Evolutionary conservation across 352 stramenopile species (phyloP).

Genomic region (Pythium coloratum): DNA sequence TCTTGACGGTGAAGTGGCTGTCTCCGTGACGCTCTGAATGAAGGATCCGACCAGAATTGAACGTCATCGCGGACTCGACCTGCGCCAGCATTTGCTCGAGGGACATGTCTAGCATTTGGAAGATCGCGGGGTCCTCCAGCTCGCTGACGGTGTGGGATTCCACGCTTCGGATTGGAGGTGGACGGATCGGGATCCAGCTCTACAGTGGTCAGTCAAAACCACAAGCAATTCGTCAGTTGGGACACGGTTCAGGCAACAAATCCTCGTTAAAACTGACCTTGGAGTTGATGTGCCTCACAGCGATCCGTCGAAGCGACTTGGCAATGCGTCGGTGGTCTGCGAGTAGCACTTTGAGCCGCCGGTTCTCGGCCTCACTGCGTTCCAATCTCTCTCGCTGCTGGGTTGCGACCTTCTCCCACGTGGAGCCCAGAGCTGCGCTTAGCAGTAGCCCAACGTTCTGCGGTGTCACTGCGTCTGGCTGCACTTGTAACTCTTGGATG

Average conservation of each 20-base stretch:
- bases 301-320: not conserved
- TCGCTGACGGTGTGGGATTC: not conserved
- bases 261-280: not conserved
- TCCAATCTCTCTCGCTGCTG: not conserved
- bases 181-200: not conserved
- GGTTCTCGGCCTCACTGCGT: not conserved
- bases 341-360: not conserved
- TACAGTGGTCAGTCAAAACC: not conserved
- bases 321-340: not conserved
- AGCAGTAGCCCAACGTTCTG: not conserved
- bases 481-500: not conserved
- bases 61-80: not conserved
- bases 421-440: not conserved
- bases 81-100: not conserved
- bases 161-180: not conserved
- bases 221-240: too few relatives aligned
- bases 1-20: not conserved
- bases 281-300: not conserved
- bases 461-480: not conserved
- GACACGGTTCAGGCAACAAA: too few relatives aligned
- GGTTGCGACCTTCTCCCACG: not conserved
- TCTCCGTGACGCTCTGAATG: not conserved
- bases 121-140: not conserved
- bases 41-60: not conserved
- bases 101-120: not conserved